Percentiles rank a stretch among this genome's conserved stretches.
Conservation (phyloP, 1,139 yeast species). For the Wickerhamomyces sp. region DNA sequence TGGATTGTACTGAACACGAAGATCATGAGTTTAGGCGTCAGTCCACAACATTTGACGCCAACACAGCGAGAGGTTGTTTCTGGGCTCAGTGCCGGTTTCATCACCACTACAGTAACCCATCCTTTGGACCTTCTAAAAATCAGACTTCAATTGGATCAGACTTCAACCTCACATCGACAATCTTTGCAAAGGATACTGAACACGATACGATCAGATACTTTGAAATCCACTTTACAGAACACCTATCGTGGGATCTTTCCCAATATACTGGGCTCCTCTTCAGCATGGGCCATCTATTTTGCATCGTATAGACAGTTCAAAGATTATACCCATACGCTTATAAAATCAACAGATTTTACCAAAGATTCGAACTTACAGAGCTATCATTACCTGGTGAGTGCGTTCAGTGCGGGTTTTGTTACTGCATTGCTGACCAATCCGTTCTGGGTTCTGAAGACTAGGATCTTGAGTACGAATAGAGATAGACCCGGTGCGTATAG, state of each 20-base stretch:
- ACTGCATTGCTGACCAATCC: constrained; percentile 85
- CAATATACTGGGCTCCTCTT: constrained; percentile 74
- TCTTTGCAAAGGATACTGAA: constrained; percentile 10
- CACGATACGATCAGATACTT: constrained; percentile 5
- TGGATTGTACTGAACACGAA: too few species aligned
- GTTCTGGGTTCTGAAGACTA: constrained; percentile 85
- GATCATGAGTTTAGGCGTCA: too few species aligned
- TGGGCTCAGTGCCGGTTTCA: constrained; percentile 79
- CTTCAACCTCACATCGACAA: constrained; percentile 15
- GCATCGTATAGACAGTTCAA: constrained; percentile 63
- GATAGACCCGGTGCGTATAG: constrained; percentile 46
- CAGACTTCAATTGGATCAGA: constrained; percentile 52
- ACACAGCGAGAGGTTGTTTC: constrained; percentile 54
- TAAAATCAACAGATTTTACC: constrained; percentile 19
- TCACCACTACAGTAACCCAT: constrained; percentile 77
- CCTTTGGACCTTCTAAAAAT: constrained; percentile 86
- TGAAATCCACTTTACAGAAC: constrained; percentile 24
- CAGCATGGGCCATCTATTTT: constrained; percentile 89
- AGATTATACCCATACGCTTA: constrained; percentile 23
- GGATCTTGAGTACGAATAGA: constrained; percentile 55
- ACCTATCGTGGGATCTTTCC: constrained; percentile 78
- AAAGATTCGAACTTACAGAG: constrained; percentile 20
- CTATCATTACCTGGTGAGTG: constrained; percentile 43
- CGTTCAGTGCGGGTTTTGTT: constrained; percentile 64
- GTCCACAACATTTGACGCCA: too few species aligned